phyloP scores from a whole-genome alignment of 2,329 filamentous ascomycete species.

The Escovopsis weberi region DNA sequence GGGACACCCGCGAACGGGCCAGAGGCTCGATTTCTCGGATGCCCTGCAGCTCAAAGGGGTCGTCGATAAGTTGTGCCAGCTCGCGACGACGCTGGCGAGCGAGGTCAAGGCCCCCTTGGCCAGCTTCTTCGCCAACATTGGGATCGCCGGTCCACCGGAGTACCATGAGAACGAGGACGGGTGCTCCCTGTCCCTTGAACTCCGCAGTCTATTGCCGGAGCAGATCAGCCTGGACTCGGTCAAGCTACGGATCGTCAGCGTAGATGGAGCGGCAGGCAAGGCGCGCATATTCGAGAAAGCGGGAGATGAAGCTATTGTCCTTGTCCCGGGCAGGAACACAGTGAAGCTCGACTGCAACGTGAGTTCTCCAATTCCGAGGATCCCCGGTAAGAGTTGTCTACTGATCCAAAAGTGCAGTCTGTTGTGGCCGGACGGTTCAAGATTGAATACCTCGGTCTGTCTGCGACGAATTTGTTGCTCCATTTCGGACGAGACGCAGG shows the following conservation, averaged over 20 bases:
- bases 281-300: slow-evolving; percentile 33
- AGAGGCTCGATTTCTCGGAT: slow-evolving; percentile 11
- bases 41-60: slow-evolving; percentile 30
- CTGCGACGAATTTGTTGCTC: slow-evolving; percentile 48
- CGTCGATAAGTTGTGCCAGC: slow-evolving; percentile 30
- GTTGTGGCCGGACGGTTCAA: slow-evolving; percentile 60
- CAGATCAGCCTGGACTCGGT: slow-evolving; percentile 51
- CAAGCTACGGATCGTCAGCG: slow-evolving; percentile 47
- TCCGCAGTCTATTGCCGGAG: slow-evolving; percentile 61
- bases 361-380: slow-evolving; percentile 8
- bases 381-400: neutral
- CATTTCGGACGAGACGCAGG: slow-evolving; percentile 46
- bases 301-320: slow-evolving; percentile 9
- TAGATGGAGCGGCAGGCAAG: slow-evolving; percentile 38
- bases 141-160: slow-evolving; percentile 51
- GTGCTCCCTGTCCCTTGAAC: slow-evolving; percentile 52
- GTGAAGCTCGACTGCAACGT: slow-evolving; percentile 22
- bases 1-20: slow-evolving; percentile 8
- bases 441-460: slow-evolving; percentile 56
- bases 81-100: slow-evolving; percentile 30
- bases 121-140: slow-evolving; percentile 58
- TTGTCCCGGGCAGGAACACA: slow-evolving; percentile 34
- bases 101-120: slow-evolving; percentile 54
- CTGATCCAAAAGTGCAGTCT: slow-evolving; percentile 29
- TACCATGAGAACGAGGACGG: slow-evolving; percentile 62